Percentiles rank a stretch among this genome's conserved stretches.
Conservation (phyloP, 208 protist genomes). For the Acanthamoeba healyi region DNA sequence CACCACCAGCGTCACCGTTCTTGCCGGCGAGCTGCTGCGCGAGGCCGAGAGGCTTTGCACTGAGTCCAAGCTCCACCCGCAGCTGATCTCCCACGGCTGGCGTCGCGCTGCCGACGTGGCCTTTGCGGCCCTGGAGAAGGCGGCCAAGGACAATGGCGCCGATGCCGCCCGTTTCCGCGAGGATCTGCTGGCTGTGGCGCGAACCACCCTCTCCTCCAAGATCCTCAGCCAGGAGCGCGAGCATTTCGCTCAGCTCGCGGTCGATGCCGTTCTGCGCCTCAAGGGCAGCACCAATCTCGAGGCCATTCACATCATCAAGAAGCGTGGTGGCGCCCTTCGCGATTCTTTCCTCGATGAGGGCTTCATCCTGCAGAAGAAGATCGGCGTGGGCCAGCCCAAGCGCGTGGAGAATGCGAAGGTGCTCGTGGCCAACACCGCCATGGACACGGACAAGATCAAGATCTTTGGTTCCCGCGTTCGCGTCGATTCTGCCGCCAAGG, state of each 20-base stretch:
- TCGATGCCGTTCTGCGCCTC: conserved; percentile 98
- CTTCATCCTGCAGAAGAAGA: conserved; percentile 99
- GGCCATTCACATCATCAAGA: conserved; percentile 99
- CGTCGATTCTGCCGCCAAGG: conserved; percentile 95
- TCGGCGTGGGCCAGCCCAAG: conserved; percentile 98
- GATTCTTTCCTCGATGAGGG: conserved; percentile 99
- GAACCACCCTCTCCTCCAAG: conserved; percentile 99
- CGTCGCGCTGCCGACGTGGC: conserved; percentile 76
- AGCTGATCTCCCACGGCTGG: conserved; percentile 85
- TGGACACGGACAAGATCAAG: conserved; percentile 99
- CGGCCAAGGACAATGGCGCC: conserved; percentile 91
- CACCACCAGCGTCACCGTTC: conserved; percentile 99
- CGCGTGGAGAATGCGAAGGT: conserved; percentile 98
- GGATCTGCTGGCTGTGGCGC: conserved; percentile 98
- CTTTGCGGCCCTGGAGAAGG: conserved; percentile 92
- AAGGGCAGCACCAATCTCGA: conserved; percentile 95
- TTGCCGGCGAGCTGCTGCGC: conserved; percentile 98
- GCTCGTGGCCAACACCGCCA: conserved; percentile 99
- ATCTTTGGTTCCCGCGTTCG: conserved; percentile 96
- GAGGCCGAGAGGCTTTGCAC: conserved; percentile 98
- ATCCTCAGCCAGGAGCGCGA: conserved; percentile 97
- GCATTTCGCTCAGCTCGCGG: conserved; percentile 98
- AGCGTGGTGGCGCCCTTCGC: conserved; percentile 96
- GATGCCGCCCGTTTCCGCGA: conserved; percentile 95
- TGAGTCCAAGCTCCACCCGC: conserved; percentile 98